Conservation (phyloP, 805 yeast genomes). For the Ogataea henricii region DNA sequence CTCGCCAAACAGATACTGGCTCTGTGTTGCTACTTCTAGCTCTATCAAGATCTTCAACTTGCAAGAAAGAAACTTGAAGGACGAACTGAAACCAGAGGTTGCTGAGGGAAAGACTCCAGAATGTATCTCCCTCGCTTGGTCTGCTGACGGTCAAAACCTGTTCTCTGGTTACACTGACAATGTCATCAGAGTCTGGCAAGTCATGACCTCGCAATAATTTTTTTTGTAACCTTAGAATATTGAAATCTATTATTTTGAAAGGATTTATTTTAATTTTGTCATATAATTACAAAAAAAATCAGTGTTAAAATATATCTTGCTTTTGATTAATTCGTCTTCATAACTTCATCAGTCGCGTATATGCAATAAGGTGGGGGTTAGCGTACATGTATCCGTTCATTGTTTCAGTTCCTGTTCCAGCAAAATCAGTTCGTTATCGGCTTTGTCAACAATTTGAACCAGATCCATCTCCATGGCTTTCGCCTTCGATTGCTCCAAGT, state of each 20-base stretch:
- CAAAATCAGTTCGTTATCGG: conserved; percentile 59
- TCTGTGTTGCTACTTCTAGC: conserved; percentile 98
- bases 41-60: conserved; percentile 98
- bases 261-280: conserved; percentile 18
- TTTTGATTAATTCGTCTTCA: background rate
- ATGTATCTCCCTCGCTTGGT: conserved; percentile 98
- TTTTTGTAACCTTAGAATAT: conserved; percentile 18
- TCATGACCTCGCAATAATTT: conserved; percentile 74
- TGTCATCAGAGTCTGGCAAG: conserved; percentile 99
- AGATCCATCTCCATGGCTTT: conserved; percentile 70
- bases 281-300: conserved; percentile 18
- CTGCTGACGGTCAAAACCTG: conserved; percentile 99
- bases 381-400: background rate
- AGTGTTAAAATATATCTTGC: conserved; percentile 8
- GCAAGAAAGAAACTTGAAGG: conserved; percentile 91
- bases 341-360: background rate
- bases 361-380: no score
- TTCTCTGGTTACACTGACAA: conserved; percentile 99
- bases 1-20: conserved; percentile 99
- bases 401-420: conserved; percentile 22
- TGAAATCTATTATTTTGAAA: conserved; percentile 11
- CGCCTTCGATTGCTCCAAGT: conserved; percentile 67
- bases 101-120: conserved; percentile 97
- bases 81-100: conserved; percentile 97
- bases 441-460: conserved; percentile 59